Base-by-base conservation (phyloP, 140 eudicot species). In the Cichorium intybus region DNA sequence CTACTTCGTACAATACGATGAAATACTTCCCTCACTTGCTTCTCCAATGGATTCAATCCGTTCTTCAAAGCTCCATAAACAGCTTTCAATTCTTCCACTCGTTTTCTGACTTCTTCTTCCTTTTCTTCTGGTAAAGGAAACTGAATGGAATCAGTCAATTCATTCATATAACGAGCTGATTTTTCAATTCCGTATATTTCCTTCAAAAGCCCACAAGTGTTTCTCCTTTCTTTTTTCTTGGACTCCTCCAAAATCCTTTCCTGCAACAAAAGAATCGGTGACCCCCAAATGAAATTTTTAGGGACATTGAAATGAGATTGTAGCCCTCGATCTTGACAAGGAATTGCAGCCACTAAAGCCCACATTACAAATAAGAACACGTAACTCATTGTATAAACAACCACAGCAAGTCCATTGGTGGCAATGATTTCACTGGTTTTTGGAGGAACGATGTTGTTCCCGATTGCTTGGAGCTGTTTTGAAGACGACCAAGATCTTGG, bases 331-430 rank as follows among this genome's bases (percentile, higher is more conserved):
- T 90, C 95, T 31, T 87, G 95, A 60, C 97, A 90, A 16, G 97
- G 97, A 26, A 86, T 90, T 5, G 97, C 97, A 10, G 97, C 97
- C 18, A 90, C 97, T 35, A 90, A 83, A 34, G 88, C 90, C 94
- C 94, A 90, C 94, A 84, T 87, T 47, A 84, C 87, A 39, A 90
- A 82, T 26, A 80, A 69, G 9, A 90, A 71, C 34, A 90, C 95
- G 47, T 75, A 27, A 33, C 73, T 87, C 95, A 90, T 87, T 0
- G 84, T 82, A 56, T 77, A 87, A 60, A 84, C 88, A 24, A 79
- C 88, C 27, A 78, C 24, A 2, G 76, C 84, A 0, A 87, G 78
- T 24, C 97, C 97, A 58, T 86, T 84, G 6, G 87, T 86, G 4
- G 95, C 84, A n/a, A 64, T 47, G 3, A 78, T 57, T 23, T 90